Conservation (phyloP, 257 asterid species). For the Gardenia jasminoides region DNA sequence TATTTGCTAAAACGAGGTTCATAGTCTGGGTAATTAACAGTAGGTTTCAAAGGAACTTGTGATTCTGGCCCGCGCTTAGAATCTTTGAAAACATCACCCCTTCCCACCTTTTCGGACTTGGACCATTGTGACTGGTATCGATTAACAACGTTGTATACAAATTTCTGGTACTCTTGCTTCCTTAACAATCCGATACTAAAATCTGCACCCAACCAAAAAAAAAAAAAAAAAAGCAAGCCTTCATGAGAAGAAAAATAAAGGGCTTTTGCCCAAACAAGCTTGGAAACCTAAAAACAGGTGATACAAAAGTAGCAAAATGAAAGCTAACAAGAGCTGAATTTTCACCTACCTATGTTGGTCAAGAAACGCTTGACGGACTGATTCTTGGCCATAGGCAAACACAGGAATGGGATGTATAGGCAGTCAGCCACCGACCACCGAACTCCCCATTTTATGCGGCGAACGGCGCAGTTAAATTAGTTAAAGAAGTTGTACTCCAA, state of each 20-base stretch:
- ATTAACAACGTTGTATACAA: constrained; percentile 33
- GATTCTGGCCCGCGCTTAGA: constrained; percentile 14
- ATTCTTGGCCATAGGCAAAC: constrained; percentile 39
- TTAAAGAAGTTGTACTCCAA: too few species aligned
- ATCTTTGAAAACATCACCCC: constrained; percentile 33
- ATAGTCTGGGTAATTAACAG: constrained; percentile 3
- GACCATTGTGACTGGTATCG: constrained; percentile 60
- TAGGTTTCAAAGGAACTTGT: constrained; percentile 20
- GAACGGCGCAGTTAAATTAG: neutral
- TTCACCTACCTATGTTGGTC: constrained; percentile 31
- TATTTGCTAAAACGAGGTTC: constrained; percentile 23
- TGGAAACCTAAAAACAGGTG: neutral
- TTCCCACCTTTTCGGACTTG: constrained; percentile 38
- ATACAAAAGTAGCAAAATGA: neutral
- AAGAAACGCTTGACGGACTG: constrained; percentile 35
- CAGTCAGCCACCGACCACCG: neutral
- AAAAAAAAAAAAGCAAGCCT: neutral
- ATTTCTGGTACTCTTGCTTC: constrained; percentile 36
- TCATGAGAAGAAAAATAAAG: neutral
- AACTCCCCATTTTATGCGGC: neutral
- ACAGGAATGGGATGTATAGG: neutral
- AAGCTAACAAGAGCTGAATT: neutral
- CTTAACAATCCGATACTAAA: constrained; percentile 34
- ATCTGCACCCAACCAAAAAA: constrained; percentile 54
- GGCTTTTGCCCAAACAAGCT: neutral